Evolutionary conservation across 139 green algal species (phyloP), one percentile per base, ranked within the genome.

Genomic region (Chlamydomonas sphaeroides): DNA sequence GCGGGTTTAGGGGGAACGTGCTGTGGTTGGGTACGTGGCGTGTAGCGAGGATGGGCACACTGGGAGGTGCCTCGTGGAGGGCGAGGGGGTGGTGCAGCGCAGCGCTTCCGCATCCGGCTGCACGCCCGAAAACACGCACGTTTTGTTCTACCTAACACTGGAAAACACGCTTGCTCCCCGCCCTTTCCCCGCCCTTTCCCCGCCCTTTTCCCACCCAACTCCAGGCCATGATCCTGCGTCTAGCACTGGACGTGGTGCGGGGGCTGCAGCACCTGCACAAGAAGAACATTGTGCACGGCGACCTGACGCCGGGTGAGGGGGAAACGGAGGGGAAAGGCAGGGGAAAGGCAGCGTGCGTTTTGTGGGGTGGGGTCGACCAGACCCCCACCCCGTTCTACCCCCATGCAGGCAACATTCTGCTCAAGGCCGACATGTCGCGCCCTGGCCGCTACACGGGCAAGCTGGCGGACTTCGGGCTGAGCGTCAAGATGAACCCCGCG

Each of bases 231-330:
- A 68, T 68, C 42, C 77, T 88, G 61, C 66, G 49, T 6, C 45
- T 86, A 45, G 28, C 57, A n/a, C 62, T 85, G 66, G 85, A 89
- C 48, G 75, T 89, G 38, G 80, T 79, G 26, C 57, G 74, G 11
- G 85, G 85, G 0, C 76, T 89, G 74, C 62, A 72, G 67, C 84
- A 89, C 68, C 74, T 89, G 33, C 85, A 89, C 68, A 67, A 65
- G 65, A 87, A 87, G 53, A 86, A 86, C 73, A 87, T 89, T 42
- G 74, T 89, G 25, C 85, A 89, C 74, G 85, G 85, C 23, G 85
- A 89, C 79, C 79, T 89, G 3, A 89, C 85, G 28, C 72, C 79
- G 1, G 57, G 72, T 80, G 56, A 14, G 68, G 21, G 45, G 45
- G 45, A n/a, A n/a, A n/a, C n/a, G n/a, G n/a, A n/a, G n/a, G n/a